Evolutionary conservation across 176 grass and related monocot genomes (phyloP), one percentile per base, ranked within the genome.

Genomic region (Paspalum vaginatum): DNA sequence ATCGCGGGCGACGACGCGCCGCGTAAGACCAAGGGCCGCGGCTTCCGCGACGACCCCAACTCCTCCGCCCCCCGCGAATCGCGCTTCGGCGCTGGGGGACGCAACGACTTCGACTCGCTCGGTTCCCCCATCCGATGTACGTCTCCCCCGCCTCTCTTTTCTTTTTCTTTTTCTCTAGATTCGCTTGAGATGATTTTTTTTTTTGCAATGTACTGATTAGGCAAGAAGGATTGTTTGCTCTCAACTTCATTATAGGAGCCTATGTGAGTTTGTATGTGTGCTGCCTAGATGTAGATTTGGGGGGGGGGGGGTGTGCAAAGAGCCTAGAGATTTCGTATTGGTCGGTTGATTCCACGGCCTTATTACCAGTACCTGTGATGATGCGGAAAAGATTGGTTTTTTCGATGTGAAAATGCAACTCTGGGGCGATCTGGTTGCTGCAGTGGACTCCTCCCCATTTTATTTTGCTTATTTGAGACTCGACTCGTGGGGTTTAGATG

Each of bases 1-100:
- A 90, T 94, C 81, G 86, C 89, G 15, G 81, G 65, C 89, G 89
- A 43, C 56, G 83, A 69, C 3, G 88, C 18, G 3, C 41, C 65
- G 4, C 88, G 83, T 61, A 95, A 78, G 83, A 98, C 95, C 54
- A 98, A 95, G 65, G 95, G 95, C 11, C 88, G 95, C 17, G 95
- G 95, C 14, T 95, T 98, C 88, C 92, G 88, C 53, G 95, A 93
- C 8, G 90, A 94, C 40, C 51, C 74, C 3, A 75, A 69, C 68
- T 52, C 72, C 26, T 79, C 89, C 39, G 73, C 66, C 10, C 82
- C 82, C 73, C 91, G 87, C 57, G 84, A 79, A 63, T 77, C 78
- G 40, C 87, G 83, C 52, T 87, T 98, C 11, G 76, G 72, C 1
- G 72, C 72, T 6, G 68, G 48, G 11, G 78, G 88, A 7, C 87